These are phyloP conservation scores for Nitzschia sp. DNA, from an alignment of 108 stramenopile species.

Conservation along the genomic window DNA sequence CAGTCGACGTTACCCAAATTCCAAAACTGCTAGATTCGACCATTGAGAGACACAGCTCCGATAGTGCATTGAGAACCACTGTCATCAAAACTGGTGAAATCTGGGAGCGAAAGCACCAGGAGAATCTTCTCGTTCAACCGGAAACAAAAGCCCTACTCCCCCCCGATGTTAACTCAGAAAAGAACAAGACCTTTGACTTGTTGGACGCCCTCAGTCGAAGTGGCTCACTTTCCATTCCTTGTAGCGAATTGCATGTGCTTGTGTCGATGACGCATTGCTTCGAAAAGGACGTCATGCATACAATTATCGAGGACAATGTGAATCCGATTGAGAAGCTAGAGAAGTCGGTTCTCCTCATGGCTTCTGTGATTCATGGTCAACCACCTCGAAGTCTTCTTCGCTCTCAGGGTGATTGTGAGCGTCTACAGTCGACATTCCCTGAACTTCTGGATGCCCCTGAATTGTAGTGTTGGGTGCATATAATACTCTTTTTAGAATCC, in stretches of 20 bases:
- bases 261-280: constrained; percentile 84
- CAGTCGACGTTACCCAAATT: constrained; percentile 59
- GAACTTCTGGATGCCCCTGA: constrained; percentile 1
- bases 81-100: constrained; percentile 50
- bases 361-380: constrained; percentile 53
- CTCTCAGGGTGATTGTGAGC: constrained; percentile 4
- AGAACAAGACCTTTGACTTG: constrained; percentile 81
- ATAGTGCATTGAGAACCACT: constrained; percentile 63
- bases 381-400: constrained; percentile 8
- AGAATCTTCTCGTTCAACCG: constrained; percentile 43
- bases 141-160: constrained; percentile 6
- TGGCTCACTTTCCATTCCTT: constrained; percentile 69
- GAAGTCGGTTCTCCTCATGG: constrained; percentile 68
- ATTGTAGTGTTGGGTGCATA: no score
- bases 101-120: constrained; percentile 59
- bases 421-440: constrained; percentile 23
- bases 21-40: constrained; percentile 63
- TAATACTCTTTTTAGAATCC: no score
- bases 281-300: constrained; percentile 73
- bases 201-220: constrained; percentile 81
- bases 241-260: constrained; percentile 81
- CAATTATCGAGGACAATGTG: constrained; percentile 78
- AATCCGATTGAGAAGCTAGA: constrained; percentile 89
- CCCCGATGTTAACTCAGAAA: constrained; percentile 47
- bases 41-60: constrained; percentile 51